Evolutionary conservation across 129 eudicot species (phyloP).

Genomic region (Erigeron canadensis): DNA sequence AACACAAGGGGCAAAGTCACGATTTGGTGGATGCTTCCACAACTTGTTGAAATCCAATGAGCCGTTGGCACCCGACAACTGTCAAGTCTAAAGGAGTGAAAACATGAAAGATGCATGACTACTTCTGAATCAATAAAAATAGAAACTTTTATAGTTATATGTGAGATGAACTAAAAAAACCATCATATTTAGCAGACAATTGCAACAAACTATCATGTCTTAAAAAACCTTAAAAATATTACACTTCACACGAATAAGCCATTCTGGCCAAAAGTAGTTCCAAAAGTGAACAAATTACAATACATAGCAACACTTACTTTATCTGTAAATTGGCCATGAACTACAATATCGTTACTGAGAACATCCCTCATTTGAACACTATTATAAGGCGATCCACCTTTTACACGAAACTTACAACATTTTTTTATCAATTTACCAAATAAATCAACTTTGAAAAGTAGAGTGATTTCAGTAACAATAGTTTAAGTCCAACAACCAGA

Average conservation of each 20-base stretch:
- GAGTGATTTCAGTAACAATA: background rate
- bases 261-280: background rate
- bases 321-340: background rate
- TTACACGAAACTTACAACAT: background rate
- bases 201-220: constrained; percentile 3
- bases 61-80: constrained; percentile 75
- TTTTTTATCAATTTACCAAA: background rate
- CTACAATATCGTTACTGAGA: background rate
- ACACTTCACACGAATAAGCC: background rate
- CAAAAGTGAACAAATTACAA: background rate
- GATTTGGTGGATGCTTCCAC: constrained; percentile 93
- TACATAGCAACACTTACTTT: background rate
- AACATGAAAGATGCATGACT: constrained; percentile 76
- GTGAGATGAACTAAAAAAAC: constrained; percentile 10
- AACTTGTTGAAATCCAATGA: constrained; percentile 54
- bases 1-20: constrained; percentile 76
- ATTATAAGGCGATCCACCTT: background rate
- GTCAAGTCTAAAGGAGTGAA: constrained; percentile 95
- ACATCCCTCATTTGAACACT: background rate
- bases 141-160: constrained; percentile 15
- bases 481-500: background rate
- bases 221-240: background rate
- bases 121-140: constrained; percentile 31
- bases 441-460: background rate
- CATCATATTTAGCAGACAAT: background rate